A percentile compares a stretch with the other conserved stretches of the same genome.
Conservation (phyloP, 345 rosid species). For the Populus ilicifolia region DNA sequence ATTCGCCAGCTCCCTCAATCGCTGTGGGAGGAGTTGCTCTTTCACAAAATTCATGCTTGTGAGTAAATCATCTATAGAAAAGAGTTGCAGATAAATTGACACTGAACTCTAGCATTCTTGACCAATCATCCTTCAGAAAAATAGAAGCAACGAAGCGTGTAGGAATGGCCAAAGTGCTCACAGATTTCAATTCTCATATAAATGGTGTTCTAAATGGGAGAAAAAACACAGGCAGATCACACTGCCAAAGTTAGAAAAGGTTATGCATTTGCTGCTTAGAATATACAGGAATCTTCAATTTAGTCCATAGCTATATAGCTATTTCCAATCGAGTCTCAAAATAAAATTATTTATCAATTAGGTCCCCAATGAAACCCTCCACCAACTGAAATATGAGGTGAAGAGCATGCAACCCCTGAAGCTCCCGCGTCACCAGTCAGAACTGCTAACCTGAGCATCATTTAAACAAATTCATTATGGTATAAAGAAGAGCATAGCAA, state of each 20-base stretch:
- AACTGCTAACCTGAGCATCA: constrained; percentile 73
- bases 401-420: constrained; percentile 62
- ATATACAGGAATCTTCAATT: neutral
- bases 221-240: neutral
- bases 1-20: too few relatives aligned
- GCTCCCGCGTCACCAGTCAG: constrained; percentile 77
- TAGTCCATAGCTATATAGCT: neutral
- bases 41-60: too few relatives aligned
- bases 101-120: neutral
- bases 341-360: neutral
- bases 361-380: constrained; percentile 5
- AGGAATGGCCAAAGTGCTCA: neutral
- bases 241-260: neutral
- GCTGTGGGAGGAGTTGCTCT: too few relatives aligned
- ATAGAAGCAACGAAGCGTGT: neutral
- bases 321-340: neutral
- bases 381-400: constrained; percentile 68
- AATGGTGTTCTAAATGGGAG: neutral
- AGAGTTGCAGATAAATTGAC: neutral
- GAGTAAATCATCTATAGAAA: neutral
- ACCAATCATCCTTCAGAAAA: neutral
- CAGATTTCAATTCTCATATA: neutral
- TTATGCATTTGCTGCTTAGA: neutral
- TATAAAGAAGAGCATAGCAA: neutral
- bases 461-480: neutral